Percentiles rank a stretch among this genome's conserved stretches.
Evolutionary conservation across 805 yeast genomes (phyloP).

Genomic region (Teunomyces gatunensis): DNA sequence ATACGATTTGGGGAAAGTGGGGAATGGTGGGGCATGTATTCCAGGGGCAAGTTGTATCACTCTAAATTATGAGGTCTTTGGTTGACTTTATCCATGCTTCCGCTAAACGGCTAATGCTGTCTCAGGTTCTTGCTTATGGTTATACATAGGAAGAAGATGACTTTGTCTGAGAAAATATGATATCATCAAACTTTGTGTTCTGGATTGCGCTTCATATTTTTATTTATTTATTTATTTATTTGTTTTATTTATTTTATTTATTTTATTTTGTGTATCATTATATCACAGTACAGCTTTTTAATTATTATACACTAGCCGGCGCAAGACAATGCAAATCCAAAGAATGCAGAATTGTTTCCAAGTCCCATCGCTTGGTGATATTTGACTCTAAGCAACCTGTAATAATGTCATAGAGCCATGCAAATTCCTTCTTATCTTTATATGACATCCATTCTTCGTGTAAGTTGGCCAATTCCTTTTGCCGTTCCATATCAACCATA

Average conservation of each 20-base stretch:
- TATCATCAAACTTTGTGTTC: neutral
- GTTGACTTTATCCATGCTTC: neutral
- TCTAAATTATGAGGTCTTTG: neutral
- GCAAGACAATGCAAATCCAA: neutral
- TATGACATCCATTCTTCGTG: conserved; percentile 17
- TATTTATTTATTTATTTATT: neutral
- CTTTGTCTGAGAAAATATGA: neutral
- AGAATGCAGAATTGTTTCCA: conserved; percentile 32
- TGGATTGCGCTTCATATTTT: neutral
- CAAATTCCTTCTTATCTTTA: conserved; percentile 17
- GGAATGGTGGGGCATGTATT: neutral
- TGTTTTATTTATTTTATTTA: neutral
- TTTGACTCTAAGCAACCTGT: conserved; percentile 55
- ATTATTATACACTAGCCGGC: neutral
- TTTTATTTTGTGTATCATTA: neutral
- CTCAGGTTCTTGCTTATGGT: too few relatives aligned
- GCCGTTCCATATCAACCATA: conserved; percentile 16
- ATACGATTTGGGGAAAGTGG: too few relatives aligned
- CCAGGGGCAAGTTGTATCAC: neutral
- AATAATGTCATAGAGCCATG: conserved; percentile 36
- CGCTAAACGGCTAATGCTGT: neutral
- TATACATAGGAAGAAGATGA: neutral
- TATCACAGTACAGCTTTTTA: neutral
- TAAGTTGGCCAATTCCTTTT: conserved; percentile 14
- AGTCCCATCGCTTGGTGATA: conserved; percentile 49